Percentiles rank a stretch among this genome's conserved stretches.
Evolutionary conservation across 106 monocot genomes (phyloP).

Genomic region (Cymbidium sinense): DNA sequence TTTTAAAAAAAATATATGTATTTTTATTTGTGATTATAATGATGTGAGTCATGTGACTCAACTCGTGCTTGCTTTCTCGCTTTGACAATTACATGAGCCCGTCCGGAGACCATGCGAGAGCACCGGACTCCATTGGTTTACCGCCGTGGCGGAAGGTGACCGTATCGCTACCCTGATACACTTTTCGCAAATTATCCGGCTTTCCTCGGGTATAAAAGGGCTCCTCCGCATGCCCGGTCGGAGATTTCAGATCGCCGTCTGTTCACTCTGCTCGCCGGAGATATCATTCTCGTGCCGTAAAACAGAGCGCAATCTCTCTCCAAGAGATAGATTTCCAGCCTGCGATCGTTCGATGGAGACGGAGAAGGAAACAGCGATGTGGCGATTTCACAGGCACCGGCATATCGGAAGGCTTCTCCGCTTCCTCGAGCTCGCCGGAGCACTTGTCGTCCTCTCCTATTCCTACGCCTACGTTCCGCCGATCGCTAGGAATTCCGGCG

Average conservation of each 20-base stretch:
- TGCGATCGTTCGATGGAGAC: slow-evolving; percentile 12
- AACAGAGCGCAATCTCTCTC: not conserved
- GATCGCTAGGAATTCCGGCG: slow-evolving; percentile 23
- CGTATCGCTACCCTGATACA: not conserved
- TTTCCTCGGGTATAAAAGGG: not conserved
- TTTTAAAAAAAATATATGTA: too few relatives aligned
- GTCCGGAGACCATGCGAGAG: too few relatives aligned
- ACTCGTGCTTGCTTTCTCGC: too few relatives aligned
- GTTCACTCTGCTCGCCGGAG: not conserved
- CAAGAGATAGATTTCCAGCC: not conserved
- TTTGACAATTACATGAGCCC: too few relatives aligned
- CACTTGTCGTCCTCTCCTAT: slow-evolving; percentile 27
- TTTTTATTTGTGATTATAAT: too few relatives aligned
- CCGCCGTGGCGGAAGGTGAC: not conserved
- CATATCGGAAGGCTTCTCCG: slow-evolving; percentile 14
- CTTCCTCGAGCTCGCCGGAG: slow-evolving; percentile 17
- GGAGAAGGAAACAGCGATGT: slow-evolving; percentile 21
- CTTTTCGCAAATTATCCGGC: not conserved
- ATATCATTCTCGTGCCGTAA: not conserved
- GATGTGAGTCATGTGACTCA: too few relatives aligned
- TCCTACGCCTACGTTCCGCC: slow-evolving; percentile 21
- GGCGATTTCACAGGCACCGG: slow-evolving; percentile 22
- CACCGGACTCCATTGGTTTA: too few relatives aligned
- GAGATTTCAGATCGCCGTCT: not conserved
- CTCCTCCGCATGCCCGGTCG: not conserved